Percentiles rank a stretch among this genome's conserved stretches.
Conservation (phyloP, 2,329 filamentous ascomycete species). For the Scytalidium lignicola region DNA sequence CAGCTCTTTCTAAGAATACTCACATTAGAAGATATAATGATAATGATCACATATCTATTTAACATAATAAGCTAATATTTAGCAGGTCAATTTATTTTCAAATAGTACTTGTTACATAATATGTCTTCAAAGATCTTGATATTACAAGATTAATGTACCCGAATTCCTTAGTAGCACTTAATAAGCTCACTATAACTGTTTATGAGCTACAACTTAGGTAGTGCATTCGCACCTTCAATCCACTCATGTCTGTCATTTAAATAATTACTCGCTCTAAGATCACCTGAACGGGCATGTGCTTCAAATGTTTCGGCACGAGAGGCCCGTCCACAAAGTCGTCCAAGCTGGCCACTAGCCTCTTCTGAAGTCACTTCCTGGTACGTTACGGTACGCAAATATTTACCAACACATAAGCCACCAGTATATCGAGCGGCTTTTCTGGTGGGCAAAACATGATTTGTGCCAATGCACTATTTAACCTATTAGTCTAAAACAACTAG, state of each 20-base stretch:
- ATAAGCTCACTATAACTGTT: too few species aligned
- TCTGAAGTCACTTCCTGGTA: conserved; percentile 41
- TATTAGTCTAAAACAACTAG: conserved; percentile 14
- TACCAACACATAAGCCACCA: conserved; percentile 47
- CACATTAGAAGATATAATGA: too few species aligned
- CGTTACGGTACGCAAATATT: conserved; percentile 43
- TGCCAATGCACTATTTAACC: conserved; percentile 43
- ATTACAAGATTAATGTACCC: too few species aligned
- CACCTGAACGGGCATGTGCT: conserved; percentile 44
- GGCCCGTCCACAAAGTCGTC: conserved; percentile 40
- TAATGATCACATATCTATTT: too few species aligned
- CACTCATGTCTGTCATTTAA: conserved; percentile 37
- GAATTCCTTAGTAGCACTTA: too few species aligned
- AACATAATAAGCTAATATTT: too few species aligned
- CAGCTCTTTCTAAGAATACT: too few species aligned
- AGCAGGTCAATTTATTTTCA: too few species aligned
- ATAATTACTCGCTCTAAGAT: conserved; percentile 38
- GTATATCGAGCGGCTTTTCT: conserved; percentile 41
- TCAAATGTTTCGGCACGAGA: conserved; percentile 45
- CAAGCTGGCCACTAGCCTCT: conserved; percentile 40
- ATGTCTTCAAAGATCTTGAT: too few species aligned
- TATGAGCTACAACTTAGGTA: neutral
- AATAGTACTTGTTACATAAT: too few species aligned
- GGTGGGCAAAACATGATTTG: conserved; percentile 47
- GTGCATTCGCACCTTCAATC: conserved; percentile 24